phyloP scores from a whole-genome alignment of 2,329 filamentous ascomycete genomes.

The Colletotrichum endophyticum region DNA sequence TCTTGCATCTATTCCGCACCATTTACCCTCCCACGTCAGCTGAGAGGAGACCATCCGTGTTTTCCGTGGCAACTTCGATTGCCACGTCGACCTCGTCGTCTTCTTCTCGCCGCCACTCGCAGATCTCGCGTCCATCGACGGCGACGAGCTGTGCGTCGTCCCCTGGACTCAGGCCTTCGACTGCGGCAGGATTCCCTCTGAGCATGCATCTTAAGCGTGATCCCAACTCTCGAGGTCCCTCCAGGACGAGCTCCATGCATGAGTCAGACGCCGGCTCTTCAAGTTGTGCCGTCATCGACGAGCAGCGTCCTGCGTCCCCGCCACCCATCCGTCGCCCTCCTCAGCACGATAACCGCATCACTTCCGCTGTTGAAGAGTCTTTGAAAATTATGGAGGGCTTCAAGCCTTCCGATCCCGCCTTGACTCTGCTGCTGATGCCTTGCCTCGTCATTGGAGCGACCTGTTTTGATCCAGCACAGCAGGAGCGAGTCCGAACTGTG shows the following conservation, averaged over 20 bases:
- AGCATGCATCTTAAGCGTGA: conserved; percentile 33
- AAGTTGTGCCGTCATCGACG: conserved; percentile 9
- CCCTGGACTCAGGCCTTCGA: conserved; percentile 28
- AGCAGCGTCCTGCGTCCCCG: conserved; percentile 40
- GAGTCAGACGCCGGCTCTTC: conserved; percentile 26
- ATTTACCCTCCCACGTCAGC: conserved; percentile 56
- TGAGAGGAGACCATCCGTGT: conserved; percentile 15
- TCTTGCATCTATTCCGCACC: conserved; percentile 67
- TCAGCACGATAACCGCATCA: conserved; percentile 57
- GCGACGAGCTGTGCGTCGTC: conserved; percentile 39
- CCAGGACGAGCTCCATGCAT: conserved; percentile 45
- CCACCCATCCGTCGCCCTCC: conserved; percentile 51
- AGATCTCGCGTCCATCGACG: conserved; percentile 20
- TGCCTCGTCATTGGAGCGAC: conserved; percentile 67
- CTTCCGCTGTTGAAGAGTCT: conserved; percentile 60
- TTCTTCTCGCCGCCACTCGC: conserved; percentile 21
- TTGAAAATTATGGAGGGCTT: conserved; percentile 60
- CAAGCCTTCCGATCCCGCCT: conserved; percentile 60
- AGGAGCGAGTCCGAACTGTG: conserved; percentile 55
- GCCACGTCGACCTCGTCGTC: conserved; percentile 19
- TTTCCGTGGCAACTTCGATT: conserved; percentile 21
- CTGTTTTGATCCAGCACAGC: conserved; percentile 57
- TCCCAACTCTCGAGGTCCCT: conserved; percentile 35
- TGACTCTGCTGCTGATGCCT: conserved; percentile 65
- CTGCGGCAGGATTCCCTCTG: conserved; percentile 13